These are phyloP conservation scores for Suhomyces sp. DNA, from an alignment of 805 yeast species.

Conservation along the genomic window DNA sequence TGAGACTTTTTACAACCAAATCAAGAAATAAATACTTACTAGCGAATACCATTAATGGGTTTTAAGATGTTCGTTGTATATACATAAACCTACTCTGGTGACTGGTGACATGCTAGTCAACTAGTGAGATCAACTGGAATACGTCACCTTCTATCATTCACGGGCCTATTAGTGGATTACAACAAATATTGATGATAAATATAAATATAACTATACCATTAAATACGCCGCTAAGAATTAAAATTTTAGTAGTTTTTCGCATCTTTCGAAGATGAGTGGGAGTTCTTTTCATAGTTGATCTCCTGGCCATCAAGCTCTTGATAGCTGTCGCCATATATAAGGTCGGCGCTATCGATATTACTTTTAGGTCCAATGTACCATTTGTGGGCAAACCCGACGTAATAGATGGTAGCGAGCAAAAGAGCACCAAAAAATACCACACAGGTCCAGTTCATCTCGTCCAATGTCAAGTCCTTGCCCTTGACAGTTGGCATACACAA, in stretches of 20 bases:
- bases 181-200: background rate
- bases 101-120: background rate
- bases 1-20: background rate
- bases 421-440: conserved; percentile 61
- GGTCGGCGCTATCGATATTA: conserved; percentile 40
- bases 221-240: background rate
- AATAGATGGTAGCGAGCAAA: conserved; percentile 51
- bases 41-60: background rate
- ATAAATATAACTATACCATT: background rate
- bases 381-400: conserved; percentile 49
- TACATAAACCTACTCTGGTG: background rate
- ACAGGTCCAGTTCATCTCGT: conserved; percentile 55
- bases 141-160: background rate
- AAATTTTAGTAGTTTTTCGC: background rate
- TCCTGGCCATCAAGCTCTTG: conserved; percentile 1
- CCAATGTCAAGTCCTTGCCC: conserved; percentile 37
- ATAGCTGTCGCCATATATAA: conserved; percentile 22
- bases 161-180: background rate
- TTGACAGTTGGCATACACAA: conserved; percentile 50
- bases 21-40: background rate
- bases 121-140: no score
- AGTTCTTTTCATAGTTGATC: background rate
- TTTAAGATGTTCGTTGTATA: no score
- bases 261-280: background rate
- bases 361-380: conserved; percentile 62